Base-by-base conservation (phyloP, 192 early-diverging fungal genomes). In the Coemansia sp. region DNA sequence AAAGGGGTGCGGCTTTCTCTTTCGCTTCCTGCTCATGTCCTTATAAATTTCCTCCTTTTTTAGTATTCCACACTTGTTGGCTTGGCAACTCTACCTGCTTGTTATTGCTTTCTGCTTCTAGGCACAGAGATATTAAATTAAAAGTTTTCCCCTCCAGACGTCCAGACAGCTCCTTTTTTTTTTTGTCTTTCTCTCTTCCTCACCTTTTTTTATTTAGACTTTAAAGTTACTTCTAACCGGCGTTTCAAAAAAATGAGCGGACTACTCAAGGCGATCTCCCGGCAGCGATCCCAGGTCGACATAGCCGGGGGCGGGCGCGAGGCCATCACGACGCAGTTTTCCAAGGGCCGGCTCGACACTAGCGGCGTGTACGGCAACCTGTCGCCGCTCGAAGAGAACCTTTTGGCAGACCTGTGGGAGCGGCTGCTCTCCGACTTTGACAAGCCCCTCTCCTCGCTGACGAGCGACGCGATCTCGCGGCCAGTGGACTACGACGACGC, bases 401-500 rank as follows among this genome's bases (percentile, higher is more conserved):
- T 69, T 43, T 54, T 78, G 22, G 69, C 69, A 4, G 69, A 78
- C 44, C 60, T 78, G 54, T 78, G 75, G 75, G 62, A 71, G 33
- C 61, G 61, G 60, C 45, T 78, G 29, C 65, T 78, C n/a, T 60
- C 47, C 10, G 75, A 71, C 65, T 64, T 78, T 67, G 75, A 78
- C 58, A 78, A 64, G 62, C 75, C 75, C 4, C 56, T 78, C 19
- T 50, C 46, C 23, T 51, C 64, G 16, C 35, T 78, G 8, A 22
- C 52, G 6, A 54, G 75, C 55, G 75, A 78, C 44, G 33, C 75
- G 14, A 64, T 78, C 31, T 55, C 24, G 5, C 60, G 40, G 3
- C 75, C 75, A 8, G 50, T 71, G 11, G 75, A 78, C 9, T 56
- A 46, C 40, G 65, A 78, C 62, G 75, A 71, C 31, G 65, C 47